Evolutionary conservation across 2,329 filamentous ascomycete species (phyloP).

Genomic region (Ophiocordyceps polyrhachis-furcata): DNA sequence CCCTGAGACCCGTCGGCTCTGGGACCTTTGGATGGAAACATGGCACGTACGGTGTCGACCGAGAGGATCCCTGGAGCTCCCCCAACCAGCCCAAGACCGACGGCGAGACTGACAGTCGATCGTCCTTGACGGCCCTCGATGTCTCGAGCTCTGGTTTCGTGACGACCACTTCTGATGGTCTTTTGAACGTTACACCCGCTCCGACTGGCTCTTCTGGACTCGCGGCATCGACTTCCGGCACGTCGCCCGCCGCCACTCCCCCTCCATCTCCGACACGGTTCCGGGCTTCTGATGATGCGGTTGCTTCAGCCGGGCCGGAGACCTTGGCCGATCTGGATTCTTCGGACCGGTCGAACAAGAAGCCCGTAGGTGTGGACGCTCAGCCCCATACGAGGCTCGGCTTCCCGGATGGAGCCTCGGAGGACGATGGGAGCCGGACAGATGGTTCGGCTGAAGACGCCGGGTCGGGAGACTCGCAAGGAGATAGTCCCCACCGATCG

Average conservation of each 20-base stretch:
- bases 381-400: background rate
- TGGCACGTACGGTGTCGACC: background rate
- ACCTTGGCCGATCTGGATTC: background rate
- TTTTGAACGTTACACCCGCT: background rate
- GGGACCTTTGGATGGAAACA: background rate
- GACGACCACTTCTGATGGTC: background rate
- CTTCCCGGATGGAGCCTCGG: background rate
- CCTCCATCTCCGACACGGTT: background rate
- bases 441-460: background rate
- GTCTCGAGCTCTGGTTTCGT: background rate
- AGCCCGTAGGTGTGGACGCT: background rate
- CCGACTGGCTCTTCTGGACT: background rate
- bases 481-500: too few species aligned
- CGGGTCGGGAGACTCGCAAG: too few species aligned
- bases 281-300: background rate
- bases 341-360: background rate
- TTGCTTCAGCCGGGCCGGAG: background rate
- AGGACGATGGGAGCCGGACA: background rate
- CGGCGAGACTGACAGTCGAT: background rate
- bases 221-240: background rate
- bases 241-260: background rate
- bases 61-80: background rate
- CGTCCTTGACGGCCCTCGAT: background rate
- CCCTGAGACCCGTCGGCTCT: too few species aligned
- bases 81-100: background rate